Conservation (phyloP, 2,329 filamentous ascomycete genomes). For the Penicillium sp. region DNA sequence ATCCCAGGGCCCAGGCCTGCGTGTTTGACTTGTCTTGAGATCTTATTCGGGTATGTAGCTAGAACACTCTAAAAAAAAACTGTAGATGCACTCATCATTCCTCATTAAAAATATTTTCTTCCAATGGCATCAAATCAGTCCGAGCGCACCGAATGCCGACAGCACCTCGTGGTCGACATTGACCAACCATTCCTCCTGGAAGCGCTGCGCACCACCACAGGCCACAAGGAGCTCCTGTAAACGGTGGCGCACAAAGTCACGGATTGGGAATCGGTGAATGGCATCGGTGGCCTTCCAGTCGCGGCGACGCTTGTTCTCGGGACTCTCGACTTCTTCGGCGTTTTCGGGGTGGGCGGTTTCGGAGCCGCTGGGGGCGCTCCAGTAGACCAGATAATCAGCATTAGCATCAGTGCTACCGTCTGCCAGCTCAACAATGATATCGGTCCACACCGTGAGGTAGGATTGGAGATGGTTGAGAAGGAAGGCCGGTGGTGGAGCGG, state of each 20-base stretch:
- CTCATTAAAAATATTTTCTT: background rate
- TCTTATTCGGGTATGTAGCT: slow-evolving; percentile 1
- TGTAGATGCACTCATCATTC: too few species aligned
- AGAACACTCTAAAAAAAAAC: background rate
- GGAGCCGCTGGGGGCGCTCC: slow-evolving; percentile 29
- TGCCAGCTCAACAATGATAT: slow-evolving; percentile 45
- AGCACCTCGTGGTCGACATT: slow-evolving; percentile 46
- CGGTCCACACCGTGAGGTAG: slow-evolving; percentile 48
- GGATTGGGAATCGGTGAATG: slow-evolving; percentile 45
- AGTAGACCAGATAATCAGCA: slow-evolving; percentile 44
- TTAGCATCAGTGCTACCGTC: slow-evolving; percentile 42
- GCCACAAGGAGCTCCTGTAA: slow-evolving; percentile 39
- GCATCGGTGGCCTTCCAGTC: slow-evolving; percentile 43
- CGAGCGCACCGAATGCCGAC: slow-evolving; percentile 39
- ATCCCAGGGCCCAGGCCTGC: too few species aligned
- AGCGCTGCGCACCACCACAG: slow-evolving; percentile 43
- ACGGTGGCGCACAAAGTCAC: slow-evolving; percentile 44
- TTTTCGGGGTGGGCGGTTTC: slow-evolving; percentile 31
- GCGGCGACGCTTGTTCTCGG: slow-evolving; percentile 43
- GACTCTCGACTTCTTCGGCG: slow-evolving; percentile 37
- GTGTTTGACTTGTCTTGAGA: background rate
- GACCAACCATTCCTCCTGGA: slow-evolving; percentile 44
- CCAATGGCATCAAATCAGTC: slow-evolving; percentile 27
- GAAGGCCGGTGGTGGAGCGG: slow-evolving; percentile 33
- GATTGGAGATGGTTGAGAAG: slow-evolving; percentile 47